These are phyloP conservation scores for Hebeloma cylindrosporum DNA, from an alignment of 768 basidiomycete species.

Conservation along the genomic window DNA sequence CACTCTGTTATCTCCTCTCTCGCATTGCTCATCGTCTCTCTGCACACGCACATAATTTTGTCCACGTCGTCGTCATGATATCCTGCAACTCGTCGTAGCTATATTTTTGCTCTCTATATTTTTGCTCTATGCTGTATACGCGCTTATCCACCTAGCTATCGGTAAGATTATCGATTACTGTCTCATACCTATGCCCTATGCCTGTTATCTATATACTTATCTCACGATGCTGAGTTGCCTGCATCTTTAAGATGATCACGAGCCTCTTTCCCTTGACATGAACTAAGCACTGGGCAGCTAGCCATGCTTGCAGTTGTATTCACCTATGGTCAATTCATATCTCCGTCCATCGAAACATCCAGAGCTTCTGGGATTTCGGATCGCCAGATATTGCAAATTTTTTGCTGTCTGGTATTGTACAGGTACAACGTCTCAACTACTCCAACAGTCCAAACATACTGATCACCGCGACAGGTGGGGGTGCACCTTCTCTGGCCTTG, in stretches of 20 bases:
- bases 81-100: slow-evolving; percentile 14
- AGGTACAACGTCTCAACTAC: slow-evolving; percentile 22
- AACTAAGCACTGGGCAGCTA: too few relatives aligned
- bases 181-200: slow-evolving; percentile 26
- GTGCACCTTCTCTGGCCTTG: slow-evolving; percentile 60
- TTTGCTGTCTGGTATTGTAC: too few relatives aligned
- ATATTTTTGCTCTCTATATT: slow-evolving; percentile 10
- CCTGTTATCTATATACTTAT: slow-evolving; percentile 18
- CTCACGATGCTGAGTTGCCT: not conserved
- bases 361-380: too few relatives aligned
- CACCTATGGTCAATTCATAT: too few relatives aligned
- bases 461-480: slow-evolving; percentile 64
- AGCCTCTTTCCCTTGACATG: too few relatives aligned
- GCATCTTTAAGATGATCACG: too few relatives aligned
- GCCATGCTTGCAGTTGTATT: too few relatives aligned
- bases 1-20: slow-evolving; percentile 13
- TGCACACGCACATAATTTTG: slow-evolving; percentile 8
- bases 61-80: slow-evolving; percentile 11
- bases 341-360: too few relatives aligned
- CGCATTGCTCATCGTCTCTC: slow-evolving; percentile 12
- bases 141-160: slow-evolving; percentile 10
- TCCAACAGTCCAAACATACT: slow-evolving; percentile 66
- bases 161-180: slow-evolving; percentile 22
- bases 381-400: too few relatives aligned
- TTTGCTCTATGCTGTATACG: slow-evolving; percentile 19